Evolutionary conservation across 345 rosid genomes (phyloP), one percentile per base, ranked within the genome.

Genomic region (Moricandia arvensis): DNA sequence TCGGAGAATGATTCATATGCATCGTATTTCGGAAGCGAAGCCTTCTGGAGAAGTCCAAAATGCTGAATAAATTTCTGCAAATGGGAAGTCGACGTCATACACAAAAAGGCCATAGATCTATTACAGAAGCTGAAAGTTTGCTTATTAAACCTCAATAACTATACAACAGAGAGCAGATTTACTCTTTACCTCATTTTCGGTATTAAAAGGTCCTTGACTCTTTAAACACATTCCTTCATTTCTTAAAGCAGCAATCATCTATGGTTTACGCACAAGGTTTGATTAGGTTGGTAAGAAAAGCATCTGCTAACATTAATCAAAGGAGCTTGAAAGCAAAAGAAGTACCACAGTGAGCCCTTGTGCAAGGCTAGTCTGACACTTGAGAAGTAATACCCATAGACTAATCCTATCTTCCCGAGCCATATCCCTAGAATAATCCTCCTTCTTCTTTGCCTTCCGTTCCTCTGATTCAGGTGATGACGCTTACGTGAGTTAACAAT

Each of bases 11-110:
- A 91, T 15, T 85, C 86, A 66, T 89, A 96, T 8, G 97, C 86
- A 65, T 75, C 68, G 29, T 89, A 85, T 37, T 89, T 96, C 0
- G 98, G 96, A 72, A 96, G 85, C 26, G 96, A 88, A 41, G 99
- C 98, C 77, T 89, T 96, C 73, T 88, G 97, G 69, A 96, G 88
- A 69, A 89, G 94, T 81, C 88, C 98, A 80, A 96, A 96, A 83
- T 93, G 99, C 85, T 96, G 99, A 35, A 66, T 72, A 57, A 96
- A 96, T 82, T 88, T 91, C 99, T 93, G 91, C 68, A 73, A 59
- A 59, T 65, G 61, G 90, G 73, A 88, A 90, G 80, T 90, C 94
- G 79, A 95, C 54, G 54, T 47, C 54, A 47, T 43, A 43, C 51
- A 43, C 49, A 12, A 15, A 6, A 43, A 43, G 15, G 11, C 51